A percentile compares a stretch with the other conserved stretches of the same genome.
phyloP scores from a whole-genome alignment of 164 flowering plant genomes.

The Aristolochia californica region DNA sequence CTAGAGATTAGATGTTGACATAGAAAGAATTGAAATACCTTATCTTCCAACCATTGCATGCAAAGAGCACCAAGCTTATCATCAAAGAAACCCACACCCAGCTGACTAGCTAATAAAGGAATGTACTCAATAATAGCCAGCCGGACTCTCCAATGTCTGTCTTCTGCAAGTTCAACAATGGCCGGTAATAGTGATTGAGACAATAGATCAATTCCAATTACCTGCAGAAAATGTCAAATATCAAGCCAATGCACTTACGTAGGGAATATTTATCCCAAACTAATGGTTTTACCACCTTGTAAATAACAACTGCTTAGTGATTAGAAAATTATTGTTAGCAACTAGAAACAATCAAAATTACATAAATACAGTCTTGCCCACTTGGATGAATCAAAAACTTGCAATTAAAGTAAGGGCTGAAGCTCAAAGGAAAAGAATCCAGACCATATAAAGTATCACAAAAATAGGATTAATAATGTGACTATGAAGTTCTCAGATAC shows the following conservation, averaged over 20 bases:
- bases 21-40: slow-evolving; percentile 14
- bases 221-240: slow-evolving; percentile 5
- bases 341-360: too few relatives aligned
- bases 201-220: slow-evolving; percentile 16
- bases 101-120: slow-evolving; percentile 78
- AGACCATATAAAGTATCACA: too few relatives aligned
- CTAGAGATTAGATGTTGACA: background rate
- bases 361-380: too few relatives aligned
- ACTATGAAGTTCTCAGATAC: slow-evolving; percentile 14
- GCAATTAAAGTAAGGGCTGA: too few relatives aligned
- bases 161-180: slow-evolving; percentile 93
- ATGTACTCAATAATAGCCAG: slow-evolving; percentile 88
- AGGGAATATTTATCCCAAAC: too few relatives aligned
- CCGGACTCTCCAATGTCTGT: slow-evolving; percentile 90
- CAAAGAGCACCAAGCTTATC: slow-evolving; percentile 30
- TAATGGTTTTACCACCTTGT: too few relatives aligned
- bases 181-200: slow-evolving; percentile 45
- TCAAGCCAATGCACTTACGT: background rate
- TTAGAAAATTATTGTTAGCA: too few relatives aligned
- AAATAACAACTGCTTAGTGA: too few relatives aligned
- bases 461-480: too few relatives aligned
- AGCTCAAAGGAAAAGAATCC: too few relatives aligned
- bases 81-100: slow-evolving; percentile 64
- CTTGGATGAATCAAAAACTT: too few relatives aligned
- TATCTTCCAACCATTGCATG: slow-evolving; percentile 54